Evolutionary conservation across 257 asterid genomes (phyloP).

Genomic region (Penstemon newberryi): DNA sequence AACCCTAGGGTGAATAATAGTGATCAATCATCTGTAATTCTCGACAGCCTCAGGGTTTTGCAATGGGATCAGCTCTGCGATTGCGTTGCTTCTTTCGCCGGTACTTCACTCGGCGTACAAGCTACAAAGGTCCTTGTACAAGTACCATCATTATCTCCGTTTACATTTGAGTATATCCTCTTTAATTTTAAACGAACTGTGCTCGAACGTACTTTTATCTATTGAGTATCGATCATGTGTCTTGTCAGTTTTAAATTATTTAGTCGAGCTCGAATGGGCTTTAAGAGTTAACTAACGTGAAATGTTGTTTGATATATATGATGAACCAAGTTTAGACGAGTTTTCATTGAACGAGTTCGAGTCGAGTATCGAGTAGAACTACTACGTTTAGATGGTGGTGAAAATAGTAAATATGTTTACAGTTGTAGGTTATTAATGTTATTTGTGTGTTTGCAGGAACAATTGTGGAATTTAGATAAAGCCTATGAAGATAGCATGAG

Average conservation of each 20-base stretch:
- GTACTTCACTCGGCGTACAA: slow-evolving; percentile 67
- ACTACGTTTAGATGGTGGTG: background rate
- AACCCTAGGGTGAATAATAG: slow-evolving; percentile 8
- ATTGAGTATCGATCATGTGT: too few species aligned
- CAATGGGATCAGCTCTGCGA: slow-evolving; percentile 91
- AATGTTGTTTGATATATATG: too few species aligned
- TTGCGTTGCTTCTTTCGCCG: slow-evolving; percentile 84
- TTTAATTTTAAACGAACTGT: too few species aligned
- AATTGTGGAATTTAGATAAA: slow-evolving; percentile 59
- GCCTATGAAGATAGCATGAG: slow-evolving; percentile 58
- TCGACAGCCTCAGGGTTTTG: slow-evolving; percentile 81
- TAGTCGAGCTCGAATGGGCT: too few species aligned
- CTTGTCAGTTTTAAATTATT: too few species aligned
- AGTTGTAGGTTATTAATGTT: background rate
- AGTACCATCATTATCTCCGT: background rate
- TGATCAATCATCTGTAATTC: slow-evolving; percentile 45
- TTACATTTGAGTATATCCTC: background rate
- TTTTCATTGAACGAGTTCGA: too few species aligned
- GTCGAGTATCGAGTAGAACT: background rate
- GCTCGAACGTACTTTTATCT: too few species aligned
- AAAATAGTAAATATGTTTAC: background rate
- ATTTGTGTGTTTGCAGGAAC: slow-evolving; percentile 48
- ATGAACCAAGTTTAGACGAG: too few species aligned
- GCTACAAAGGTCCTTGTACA: slow-evolving; percentile 53
- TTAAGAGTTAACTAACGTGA: too few species aligned